These are phyloP conservation scores for Funneliformis caledonium DNA, from an alignment of 371 early-diverging fungal genomes.

Conservation along the genomic window DNA sequence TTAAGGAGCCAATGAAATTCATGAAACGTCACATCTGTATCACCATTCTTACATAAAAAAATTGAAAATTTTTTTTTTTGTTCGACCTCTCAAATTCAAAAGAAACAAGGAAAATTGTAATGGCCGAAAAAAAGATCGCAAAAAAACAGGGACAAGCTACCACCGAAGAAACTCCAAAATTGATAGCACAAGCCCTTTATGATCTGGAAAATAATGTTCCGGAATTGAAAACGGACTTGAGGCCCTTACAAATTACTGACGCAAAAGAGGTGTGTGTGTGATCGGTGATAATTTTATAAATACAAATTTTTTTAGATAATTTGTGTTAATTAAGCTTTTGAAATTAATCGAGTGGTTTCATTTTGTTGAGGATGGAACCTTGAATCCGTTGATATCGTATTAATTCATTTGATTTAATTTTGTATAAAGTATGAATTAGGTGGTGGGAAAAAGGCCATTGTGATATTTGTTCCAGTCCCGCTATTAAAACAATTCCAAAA, in stretches of 20 bases:
- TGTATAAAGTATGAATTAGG: constrained; percentile 80
- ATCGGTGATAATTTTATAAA: background rate
- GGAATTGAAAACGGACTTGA: constrained; percentile 94
- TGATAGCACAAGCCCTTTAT: constrained; percentile 94
- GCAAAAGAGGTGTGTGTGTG: constrained; percentile 89
- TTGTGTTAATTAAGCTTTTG: background rate
- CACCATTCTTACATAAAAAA: background rate
- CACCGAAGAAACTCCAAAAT: constrained; percentile 90
- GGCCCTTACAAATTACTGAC: constrained; percentile 88
- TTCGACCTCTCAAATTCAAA: background rate
- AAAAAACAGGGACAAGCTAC: constrained; percentile 81
- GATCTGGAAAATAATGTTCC: constrained; percentile 94
- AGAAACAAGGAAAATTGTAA: background rate
- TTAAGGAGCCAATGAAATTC: background rate
- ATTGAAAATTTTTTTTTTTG: background rate
- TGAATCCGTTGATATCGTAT: background rate
- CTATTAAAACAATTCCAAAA: constrained; percentile 91
- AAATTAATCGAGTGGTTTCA: background rate
- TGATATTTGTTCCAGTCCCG: constrained; percentile 97
- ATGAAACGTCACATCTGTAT: background rate
- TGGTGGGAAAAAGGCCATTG: constrained; percentile 94
- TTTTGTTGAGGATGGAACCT: background rate
- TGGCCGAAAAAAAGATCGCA: constrained; percentile 60
- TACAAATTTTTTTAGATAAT: background rate
- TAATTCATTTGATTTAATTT: background rate